Base-by-base conservation (phyloP, 768 basidiomycete genomes). In the Lactarius akahatsu region DNA sequence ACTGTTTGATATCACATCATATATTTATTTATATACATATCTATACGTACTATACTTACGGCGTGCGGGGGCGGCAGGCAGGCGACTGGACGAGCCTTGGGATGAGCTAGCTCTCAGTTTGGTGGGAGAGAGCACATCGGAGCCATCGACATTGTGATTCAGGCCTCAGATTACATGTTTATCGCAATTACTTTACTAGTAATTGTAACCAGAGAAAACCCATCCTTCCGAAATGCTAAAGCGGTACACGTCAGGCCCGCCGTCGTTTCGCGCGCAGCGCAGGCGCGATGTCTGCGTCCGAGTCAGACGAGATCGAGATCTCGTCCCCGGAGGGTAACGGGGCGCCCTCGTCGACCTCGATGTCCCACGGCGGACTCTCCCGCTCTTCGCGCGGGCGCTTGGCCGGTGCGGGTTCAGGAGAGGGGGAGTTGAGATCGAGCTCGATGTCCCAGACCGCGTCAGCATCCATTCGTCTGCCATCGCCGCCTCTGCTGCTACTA, bases 361-460 rank as follows among this genome's bases (percentile, higher is more conserved):
- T 70, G 13, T 70, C 70, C 68, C 68, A 69, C 6, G 32, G 52
- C 26, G 65, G 65, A 13, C 68, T 69, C 52, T 57, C 65, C 43
- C 68, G 67, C 40, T 55, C 63, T 30, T 66, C 64, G 4, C 67
- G 64, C 15, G 26, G 8, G 20, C 68, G 65, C 43, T 69, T 69
- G 8, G 58, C 30, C 9, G 56, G 28, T 10, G 47, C 23, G 2
- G 57, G 32, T 15, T 43, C 30, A 23, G 67, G 67, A 0, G 67
- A 62, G 3, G 68, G 63, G 11, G 69, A 62, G 61, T 82, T 73
- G 40, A 83, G 74, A 64, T 87, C 86, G 5, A 84, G 79, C 69
- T 91, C 90, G 63, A 91, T 88, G 72, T 90, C 89, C 91, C 91
- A 92, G 8, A 79, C 77, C 1, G 89, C 86, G 71, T 41, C n/a